A percentile compares a stretch with the other conserved stretches of the same genome.
phyloP scores from a whole-genome alignment of 2,329 filamentous ascomycete genomes.

The Beauveria sp. region DNA sequence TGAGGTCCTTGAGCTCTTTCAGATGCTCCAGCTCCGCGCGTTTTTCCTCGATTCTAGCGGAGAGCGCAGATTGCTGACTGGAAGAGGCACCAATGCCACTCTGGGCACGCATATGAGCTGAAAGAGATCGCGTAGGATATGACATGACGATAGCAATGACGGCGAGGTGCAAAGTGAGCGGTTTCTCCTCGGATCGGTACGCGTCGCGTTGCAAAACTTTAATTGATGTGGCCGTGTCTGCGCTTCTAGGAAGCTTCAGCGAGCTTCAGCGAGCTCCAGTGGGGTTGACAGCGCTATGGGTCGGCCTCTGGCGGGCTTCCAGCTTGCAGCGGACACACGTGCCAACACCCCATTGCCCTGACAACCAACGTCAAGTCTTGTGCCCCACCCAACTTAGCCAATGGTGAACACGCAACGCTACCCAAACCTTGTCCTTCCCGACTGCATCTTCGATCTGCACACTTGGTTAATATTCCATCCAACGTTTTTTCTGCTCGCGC shows the following conservation, averaged over 20 bases:
- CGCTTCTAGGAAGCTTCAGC: not conserved
- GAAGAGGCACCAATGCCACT: slow-evolving; percentile 40
- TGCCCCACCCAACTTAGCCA: slow-evolving; percentile 3
- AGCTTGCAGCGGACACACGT: not conserved
- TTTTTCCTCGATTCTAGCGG: slow-evolving; percentile 77
- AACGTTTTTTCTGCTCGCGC: not conserved
- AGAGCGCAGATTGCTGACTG: slow-evolving; percentile 61
- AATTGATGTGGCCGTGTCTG: not conserved
- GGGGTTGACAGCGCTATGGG: not conserved
- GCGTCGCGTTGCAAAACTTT: not conserved
- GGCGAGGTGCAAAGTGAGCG: not conserved
- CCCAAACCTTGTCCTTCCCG: not conserved
- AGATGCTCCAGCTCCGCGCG: slow-evolving; percentile 74
- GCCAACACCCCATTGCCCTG: not conserved
- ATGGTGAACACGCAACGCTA: not conserved
- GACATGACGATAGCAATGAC: slow-evolving; percentile 36
- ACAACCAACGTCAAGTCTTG: not conserved
- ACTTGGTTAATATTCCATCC: not conserved
- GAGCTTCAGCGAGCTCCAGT: not conserved
- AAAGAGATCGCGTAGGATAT: slow-evolving; percentile 48
- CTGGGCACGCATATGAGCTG: slow-evolving; percentile 60
- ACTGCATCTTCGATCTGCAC: not conserved
- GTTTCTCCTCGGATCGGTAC: no score
- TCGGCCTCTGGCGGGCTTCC: not conserved
- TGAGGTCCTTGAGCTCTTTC: slow-evolving; percentile 69